Conservation (phyloP, 192 early-diverging fungal species). For the Backusella westeae region DNA sequence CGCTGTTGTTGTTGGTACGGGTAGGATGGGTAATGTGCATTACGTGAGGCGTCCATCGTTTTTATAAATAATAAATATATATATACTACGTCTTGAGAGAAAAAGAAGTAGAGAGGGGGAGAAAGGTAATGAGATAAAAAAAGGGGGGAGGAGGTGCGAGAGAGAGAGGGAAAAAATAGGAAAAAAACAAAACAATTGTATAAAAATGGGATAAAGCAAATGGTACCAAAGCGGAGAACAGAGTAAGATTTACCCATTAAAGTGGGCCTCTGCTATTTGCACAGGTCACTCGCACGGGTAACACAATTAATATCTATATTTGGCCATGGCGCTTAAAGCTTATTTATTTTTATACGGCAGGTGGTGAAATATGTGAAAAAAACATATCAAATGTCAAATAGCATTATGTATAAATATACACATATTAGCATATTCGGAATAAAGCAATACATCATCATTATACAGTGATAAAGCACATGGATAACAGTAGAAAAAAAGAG, state of each 20-base stretch:
- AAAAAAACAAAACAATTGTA: neutral
- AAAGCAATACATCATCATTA: no score
- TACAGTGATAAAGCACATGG: no score
- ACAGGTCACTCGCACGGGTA: neutral
- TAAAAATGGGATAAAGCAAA: neutral
- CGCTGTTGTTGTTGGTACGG: neutral
- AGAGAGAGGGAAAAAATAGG: neutral
- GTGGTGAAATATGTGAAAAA: neutral
- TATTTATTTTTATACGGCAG: neutral
- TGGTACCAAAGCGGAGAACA: neutral
- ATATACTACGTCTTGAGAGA: neutral
- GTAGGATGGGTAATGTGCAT: slow-evolving; percentile 17
- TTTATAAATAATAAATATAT: neutral
- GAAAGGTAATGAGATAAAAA: no score
- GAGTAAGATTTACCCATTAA: neutral
- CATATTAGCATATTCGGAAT: no score
- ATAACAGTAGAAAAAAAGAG: no score
- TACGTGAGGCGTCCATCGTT: slow-evolving; percentile 13
- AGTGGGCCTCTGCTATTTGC: neutral
- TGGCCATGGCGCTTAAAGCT: neutral
- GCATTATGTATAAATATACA: no score
- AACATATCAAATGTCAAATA: neutral
- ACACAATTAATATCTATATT: neutral
- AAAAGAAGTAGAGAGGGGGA: neutral
- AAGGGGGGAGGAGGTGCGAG: neutral